Base-by-base conservation (phyloP, 2,329 filamentous ascomycete genomes). In the Ceratocystis smalleyi region DNA sequence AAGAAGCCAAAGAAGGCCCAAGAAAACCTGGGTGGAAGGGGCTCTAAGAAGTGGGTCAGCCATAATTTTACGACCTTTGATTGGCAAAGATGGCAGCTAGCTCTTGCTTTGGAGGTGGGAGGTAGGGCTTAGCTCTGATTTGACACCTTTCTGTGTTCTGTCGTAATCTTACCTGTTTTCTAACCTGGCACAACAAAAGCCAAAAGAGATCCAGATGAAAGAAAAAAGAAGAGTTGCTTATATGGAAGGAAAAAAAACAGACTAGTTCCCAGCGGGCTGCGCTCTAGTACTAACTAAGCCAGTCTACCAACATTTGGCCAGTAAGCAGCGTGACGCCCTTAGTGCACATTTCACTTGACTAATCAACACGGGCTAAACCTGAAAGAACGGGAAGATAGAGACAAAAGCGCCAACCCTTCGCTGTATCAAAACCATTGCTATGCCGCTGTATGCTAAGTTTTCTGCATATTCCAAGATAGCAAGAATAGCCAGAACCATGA, bases 41-140 rank as follows among this genome's bases (percentile, higher is more conserved):
- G 15, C 54, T 40, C 54, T 57, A 57, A 57, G 27, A 57, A 57
- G 54, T 35, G 54, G 54, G 54, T 4, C 35, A 40, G 24, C 5
- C 12, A 10, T 35, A n/a, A 10, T n/a, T 35, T 7, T 5, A 5
- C n/a, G 15, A 27, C 5, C 54, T 30, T 27, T 57, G 54, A 57
- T 57, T 57, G 54, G 54, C 54, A 3, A 49, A 19, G 6, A 17
- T 7, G 24, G 19, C 19, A 24, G 19, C 10, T n/a, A 24, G 19
- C 10, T n/a, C 10, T 51, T 24, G 27, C 17, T 47, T 19, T 30
- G 30, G 15, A 35, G 54, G 17, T 27, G 27, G 24, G 5, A 30
- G 12, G 27, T 57, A 57, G 54, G 54, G 54, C 54, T 57, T 57
- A 57, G 54, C 27, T 57, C 54, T 57, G 54, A 35, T 30, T 57